Evolutionary conservation across 2,329 filamentous ascomycete species (phyloP).

Genomic region (Westerdykella ornata): DNA sequence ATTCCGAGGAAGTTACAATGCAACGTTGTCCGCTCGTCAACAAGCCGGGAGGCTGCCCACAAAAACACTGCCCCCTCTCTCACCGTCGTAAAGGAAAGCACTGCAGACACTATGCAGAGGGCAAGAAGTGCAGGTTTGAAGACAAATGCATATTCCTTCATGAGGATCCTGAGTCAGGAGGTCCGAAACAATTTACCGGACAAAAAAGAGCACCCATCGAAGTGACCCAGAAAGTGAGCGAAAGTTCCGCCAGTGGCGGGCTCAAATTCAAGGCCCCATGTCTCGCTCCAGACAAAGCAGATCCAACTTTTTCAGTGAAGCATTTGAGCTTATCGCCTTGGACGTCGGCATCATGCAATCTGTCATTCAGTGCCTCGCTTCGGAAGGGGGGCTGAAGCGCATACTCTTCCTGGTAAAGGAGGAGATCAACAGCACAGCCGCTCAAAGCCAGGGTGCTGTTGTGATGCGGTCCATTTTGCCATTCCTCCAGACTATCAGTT

Average conservation of each 20-base stretch:
- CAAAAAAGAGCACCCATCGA: no score
- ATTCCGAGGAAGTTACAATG: no score
- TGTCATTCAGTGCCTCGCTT: conserved; percentile 4
- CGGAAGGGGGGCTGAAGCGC: conserved; percentile 5
- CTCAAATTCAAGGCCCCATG: neutral
- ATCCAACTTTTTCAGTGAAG: conserved; percentile 6
- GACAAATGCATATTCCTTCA: conserved; percentile 2
- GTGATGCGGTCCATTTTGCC: conserved; percentile 1
- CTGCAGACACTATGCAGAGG: neutral
- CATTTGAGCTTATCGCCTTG: conserved; percentile 6
- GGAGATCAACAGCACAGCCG: neutral
- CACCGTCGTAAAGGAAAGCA: conserved; percentile 2
- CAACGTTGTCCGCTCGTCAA: conserved; percentile 1
- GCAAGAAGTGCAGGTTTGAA: neutral
- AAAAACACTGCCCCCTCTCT: conserved; percentile 1
- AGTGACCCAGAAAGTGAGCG: neutral
- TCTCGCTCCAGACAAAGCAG: conserved; percentile 1
- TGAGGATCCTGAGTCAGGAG: neutral
- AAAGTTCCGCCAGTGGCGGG: conserved; percentile 2
- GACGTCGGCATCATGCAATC: conserved; percentile 4
- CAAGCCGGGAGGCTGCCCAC: conserved; percentile 1
- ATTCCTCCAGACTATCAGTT: conserved; percentile 4
- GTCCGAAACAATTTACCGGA: neutral
- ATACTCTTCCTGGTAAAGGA: conserved; percentile 4
- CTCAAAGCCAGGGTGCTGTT: neutral